Base-by-base conservation (phyloP, 2,329 filamentous ascomycete species). In the Epicoccum sorghinum region DNA sequence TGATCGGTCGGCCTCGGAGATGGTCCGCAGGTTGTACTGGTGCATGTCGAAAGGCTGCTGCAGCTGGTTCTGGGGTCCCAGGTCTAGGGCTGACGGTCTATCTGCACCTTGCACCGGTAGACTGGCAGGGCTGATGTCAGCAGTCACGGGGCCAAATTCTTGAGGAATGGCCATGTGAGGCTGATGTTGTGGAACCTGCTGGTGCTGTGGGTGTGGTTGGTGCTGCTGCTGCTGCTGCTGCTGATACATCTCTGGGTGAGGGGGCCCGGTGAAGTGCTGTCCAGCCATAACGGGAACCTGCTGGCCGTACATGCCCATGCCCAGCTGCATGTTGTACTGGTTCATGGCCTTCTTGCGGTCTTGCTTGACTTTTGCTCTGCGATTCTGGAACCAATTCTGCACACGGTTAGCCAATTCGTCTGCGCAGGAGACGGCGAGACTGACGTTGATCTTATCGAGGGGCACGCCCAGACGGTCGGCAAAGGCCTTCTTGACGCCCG, bases 371-470 rank as follows among this genome's bases (percentile, higher is more conserved):
- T 82, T 82, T 48, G 80, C 80, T 57, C 80, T 66, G 43, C 80
- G 77, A 62, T 82, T 82, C 65, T 82, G 80, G 61, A 82, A 82
- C 80, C 80, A 82, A 62, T 82, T 82, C 79, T 82, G 60, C 51
- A 14, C 25, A 32, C 24, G 38, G 62, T 78, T 70, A 79, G 75
- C 65, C 24, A 23, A 3, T 7, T 32, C 22, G 14, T 18, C 22
- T 12, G 27, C 32, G 18, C 33, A 25, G 30, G 9, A 36, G 30
- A 13, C 18, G 14, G n/a, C 46, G n/a, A 39, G 18, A 77, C 79
- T 69, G 66, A 81, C 79, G 59, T 82, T 82, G 68, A 82, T 79
- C 72, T 82, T 82, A 68, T 82, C 80, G 52, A 82, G 68, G 32
- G 80, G 78, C 25, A 82, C 79, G 42, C 75, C 74, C 25, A 82